Percentiles rank a stretch among this genome's conserved stretches.
These are phyloP conservation scores for Cytospora paraplurivora DNA, from an alignment of 2,329 filamentous ascomycete genomes.

Conservation along the genomic window DNA sequence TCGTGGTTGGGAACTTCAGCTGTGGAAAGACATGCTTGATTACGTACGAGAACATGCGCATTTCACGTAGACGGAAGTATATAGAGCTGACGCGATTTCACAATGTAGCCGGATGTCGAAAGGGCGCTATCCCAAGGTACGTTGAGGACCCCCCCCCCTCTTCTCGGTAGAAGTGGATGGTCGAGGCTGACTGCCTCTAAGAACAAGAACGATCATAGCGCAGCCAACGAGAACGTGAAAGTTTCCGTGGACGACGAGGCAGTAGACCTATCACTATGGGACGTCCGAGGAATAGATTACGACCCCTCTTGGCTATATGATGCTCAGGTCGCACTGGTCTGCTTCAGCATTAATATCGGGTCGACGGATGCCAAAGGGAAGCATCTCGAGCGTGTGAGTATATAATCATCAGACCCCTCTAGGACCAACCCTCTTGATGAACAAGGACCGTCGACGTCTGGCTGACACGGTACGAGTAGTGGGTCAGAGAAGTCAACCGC, in stretches of 20 bases:
- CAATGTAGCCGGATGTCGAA: slow-evolving; percentile 22
- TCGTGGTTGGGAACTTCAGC: slow-evolving; percentile 28
- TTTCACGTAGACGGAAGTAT: background rate
- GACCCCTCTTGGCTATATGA: slow-evolving; percentile 26
- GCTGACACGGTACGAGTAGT: slow-evolving; percentile 5
- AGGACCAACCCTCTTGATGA: too few species aligned
- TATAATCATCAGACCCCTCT: too few species aligned
- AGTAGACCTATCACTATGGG: slow-evolving; percentile 25
- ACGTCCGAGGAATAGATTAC: slow-evolving; percentile 28
- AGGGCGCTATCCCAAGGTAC: slow-evolving; percentile 22
- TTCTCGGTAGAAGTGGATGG: background rate
- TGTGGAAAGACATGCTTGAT: slow-evolving; percentile 28
- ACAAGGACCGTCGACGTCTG: background rate
- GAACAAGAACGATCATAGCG: slow-evolving; percentile 13
- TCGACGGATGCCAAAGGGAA: slow-evolving; percentile 28
- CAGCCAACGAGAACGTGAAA: slow-evolving; percentile 19
- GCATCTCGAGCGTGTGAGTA: slow-evolving; percentile 25
- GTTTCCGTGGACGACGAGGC: slow-evolving; percentile 27
- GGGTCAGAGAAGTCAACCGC: slow-evolving; percentile 27
- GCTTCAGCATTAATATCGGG: slow-evolving; percentile 28
- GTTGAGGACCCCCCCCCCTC: background rate
- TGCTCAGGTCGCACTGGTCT: slow-evolving; percentile 26
- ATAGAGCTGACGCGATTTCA: background rate
- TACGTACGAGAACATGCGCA: slow-evolving; percentile 9
- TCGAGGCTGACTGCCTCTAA: background rate